Percentiles rank a stretch among this genome's conserved stretches.
phyloP scores from a whole-genome alignment of 257 asterid species.

The Gentiana dahurica region DNA sequence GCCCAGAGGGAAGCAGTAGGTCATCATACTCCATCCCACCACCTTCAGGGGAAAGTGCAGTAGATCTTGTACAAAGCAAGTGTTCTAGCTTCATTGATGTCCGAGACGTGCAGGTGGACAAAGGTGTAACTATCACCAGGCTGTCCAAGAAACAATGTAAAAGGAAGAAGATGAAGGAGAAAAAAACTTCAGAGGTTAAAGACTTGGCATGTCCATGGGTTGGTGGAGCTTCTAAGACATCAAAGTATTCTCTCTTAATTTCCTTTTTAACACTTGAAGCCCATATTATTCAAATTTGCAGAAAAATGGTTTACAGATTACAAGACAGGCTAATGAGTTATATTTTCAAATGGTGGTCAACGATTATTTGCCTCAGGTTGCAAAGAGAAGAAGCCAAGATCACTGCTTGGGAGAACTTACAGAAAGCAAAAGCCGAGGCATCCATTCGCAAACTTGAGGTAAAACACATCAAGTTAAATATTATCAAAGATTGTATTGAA shows the following conservation, averaged over 20 bases:
- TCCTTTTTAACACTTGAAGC: background rate
- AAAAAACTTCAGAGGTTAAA: constrained; percentile 10
- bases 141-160: constrained; percentile 27
- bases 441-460: constrained; percentile 29
- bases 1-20: constrained; percentile 53
- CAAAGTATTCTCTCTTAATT: constrained; percentile 24
- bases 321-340: too few species aligned
- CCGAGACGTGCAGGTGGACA: constrained; percentile 77
- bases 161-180: constrained; percentile 21
- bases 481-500: too few species aligned
- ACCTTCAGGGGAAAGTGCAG: constrained; percentile 21
- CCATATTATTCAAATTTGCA: too few species aligned
- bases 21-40: constrained; percentile 39
- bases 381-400: constrained; percentile 26
- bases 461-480: too few species aligned
- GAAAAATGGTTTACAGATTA: background rate
- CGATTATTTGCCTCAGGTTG: constrained; percentile 8
- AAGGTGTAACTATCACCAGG: constrained; percentile 31
- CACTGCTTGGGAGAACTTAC: constrained; percentile 31
- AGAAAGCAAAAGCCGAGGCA: constrained; percentile 34
- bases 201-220: constrained; percentile 30
- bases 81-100: constrained; percentile 37
- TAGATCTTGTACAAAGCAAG: constrained; percentile 12
- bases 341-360: background rate
- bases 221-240: constrained; percentile 23